A percentile compares a stretch with the other conserved stretches of the same genome.
Conservation (phyloP, 495 filamentous ascomycete genomes). For the Aspergillus nanangensis region DNA sequence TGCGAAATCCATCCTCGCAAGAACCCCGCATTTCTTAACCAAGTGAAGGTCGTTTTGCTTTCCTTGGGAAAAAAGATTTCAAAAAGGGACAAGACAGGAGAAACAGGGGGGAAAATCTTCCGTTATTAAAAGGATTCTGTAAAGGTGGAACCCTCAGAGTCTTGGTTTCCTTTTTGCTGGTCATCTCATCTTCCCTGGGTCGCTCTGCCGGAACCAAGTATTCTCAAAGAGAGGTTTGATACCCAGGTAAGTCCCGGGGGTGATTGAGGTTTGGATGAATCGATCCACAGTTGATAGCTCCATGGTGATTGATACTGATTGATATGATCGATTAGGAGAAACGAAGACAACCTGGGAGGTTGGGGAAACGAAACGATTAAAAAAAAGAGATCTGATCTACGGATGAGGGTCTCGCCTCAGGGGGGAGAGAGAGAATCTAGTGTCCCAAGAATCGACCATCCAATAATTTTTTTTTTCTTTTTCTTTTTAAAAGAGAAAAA, state of each 20-base stretch:
- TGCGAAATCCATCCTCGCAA: no score
- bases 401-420: slow-evolving; percentile 5
- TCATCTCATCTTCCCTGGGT: slow-evolving; percentile 7
- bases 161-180: slow-evolving; percentile 8
- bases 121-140: no score
- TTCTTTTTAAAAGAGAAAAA: no score
- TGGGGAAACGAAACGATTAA: no score
- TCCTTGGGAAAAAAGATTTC: neutral
- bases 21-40: no score
- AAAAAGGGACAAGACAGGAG: neutral
- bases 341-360: neutral
- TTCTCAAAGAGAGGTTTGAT: slow-evolving; percentile 14
- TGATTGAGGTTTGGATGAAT: neutral
- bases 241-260: slow-evolving; percentile 5
- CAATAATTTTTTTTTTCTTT: no score
- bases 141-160: no score
- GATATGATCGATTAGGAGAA: neutral
- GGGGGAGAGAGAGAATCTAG: slow-evolving; percentile 4
- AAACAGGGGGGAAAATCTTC: neutral
- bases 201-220: slow-evolving; percentile 11
- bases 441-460: no score
- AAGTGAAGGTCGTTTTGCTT: no score
- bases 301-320: neutral
- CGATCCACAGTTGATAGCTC: neutral
- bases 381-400: slow-evolving; percentile 5